Conservation (phyloP, 352 stramenopile species). For the Phytophthora fragariae region DNA sequence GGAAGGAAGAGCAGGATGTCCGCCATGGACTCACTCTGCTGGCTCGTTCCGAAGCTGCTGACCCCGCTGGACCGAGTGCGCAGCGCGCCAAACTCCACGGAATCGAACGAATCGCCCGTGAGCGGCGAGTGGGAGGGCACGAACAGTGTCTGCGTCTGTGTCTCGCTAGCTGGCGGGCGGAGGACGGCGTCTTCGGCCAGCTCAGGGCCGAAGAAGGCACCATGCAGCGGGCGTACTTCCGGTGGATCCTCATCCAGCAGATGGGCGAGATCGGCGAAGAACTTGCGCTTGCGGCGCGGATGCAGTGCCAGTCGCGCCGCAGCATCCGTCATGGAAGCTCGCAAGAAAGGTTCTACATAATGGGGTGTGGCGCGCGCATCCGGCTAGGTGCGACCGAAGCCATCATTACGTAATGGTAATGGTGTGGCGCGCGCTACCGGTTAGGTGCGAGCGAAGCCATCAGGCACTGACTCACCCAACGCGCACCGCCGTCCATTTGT, state of each 20-base stretch:
- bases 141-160: background rate
- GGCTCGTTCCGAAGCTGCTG: slow-evolving; percentile 29
- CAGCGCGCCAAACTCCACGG: slow-evolving; percentile 46
- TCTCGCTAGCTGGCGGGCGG: background rate
- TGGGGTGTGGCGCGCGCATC: slow-evolving; percentile 12
- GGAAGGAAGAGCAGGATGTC: slow-evolving; percentile 68
- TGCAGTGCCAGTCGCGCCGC: slow-evolving; percentile 45
- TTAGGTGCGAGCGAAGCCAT: slow-evolving; percentile 31
- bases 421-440: slow-evolving; percentile 8
- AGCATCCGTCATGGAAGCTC: background rate
- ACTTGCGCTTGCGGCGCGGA: slow-evolving; percentile 80
- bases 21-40: slow-evolving; percentile 61
- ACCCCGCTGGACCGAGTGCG: slow-evolving; percentile 14
- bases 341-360: slow-evolving; percentile 6
- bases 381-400: background rate
- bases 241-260: slow-evolving; percentile 56
- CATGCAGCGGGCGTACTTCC: slow-evolving; percentile 39
- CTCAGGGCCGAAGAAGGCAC: slow-evolving; percentile 44
- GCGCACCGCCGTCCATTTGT: background rate
- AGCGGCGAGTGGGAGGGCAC: slow-evolving; percentile 35
- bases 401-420: slow-evolving; percentile 14
- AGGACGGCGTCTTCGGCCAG: background rate
- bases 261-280: slow-evolving; percentile 69
- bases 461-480: slow-evolving; percentile 4
- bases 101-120: slow-evolving; percentile 54